Base-by-base conservation (phyloP, 1,284 basidiomycete genomes). In the Cryptococcus sp. region DNA sequence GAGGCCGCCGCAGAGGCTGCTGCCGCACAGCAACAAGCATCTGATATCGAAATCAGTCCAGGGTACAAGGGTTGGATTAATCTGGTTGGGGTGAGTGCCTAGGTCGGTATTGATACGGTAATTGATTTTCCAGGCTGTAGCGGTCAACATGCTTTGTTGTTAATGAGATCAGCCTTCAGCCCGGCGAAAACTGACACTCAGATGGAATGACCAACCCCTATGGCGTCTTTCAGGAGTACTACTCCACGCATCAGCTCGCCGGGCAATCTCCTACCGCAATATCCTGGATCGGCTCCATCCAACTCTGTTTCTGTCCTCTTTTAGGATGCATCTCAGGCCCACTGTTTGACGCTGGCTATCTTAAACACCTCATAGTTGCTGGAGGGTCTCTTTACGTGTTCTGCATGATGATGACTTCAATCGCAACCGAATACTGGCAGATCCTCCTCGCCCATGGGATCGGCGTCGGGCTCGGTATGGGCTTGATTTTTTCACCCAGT, bases 201-300 rank as follows among this genome's bases (percentile, higher is more conserved):
- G 67, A 69, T 44, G 67, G 64, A 25, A 67, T 69, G 63, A 69
- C 63, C 11, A 66, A 67, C 46, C 60, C 61, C 51, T 70, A 57
- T 42, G 68, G 66, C 19, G 62, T 66, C 3, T 70, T 68, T 53
- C 64, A 70, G 52, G 46, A 56, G 23, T 66, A 68, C 56, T 62
- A 69, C 57, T 46, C 50, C 55, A 39, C 45, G 1, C 44, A 61
- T 32, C 46, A 54, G 7, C 57, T 67, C 21, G 43, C 48, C 2
- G 18, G 31, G 23, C 31, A 46, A 22, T 39, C 58, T 0, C 44
- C 64, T 1, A 63, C 67, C 42, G 52, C 58, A 10, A 66, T 70
- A 41, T 80, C 85, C 16, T 87, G 85, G 86, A 86, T 87, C 52
- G 85, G 85, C 2, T 85, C 85, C 0, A 74, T 85, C 50, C 84